Conservation (phyloP, 129 eudicot genomes). For the Pseudognaphalium luteoalbum region DNA sequence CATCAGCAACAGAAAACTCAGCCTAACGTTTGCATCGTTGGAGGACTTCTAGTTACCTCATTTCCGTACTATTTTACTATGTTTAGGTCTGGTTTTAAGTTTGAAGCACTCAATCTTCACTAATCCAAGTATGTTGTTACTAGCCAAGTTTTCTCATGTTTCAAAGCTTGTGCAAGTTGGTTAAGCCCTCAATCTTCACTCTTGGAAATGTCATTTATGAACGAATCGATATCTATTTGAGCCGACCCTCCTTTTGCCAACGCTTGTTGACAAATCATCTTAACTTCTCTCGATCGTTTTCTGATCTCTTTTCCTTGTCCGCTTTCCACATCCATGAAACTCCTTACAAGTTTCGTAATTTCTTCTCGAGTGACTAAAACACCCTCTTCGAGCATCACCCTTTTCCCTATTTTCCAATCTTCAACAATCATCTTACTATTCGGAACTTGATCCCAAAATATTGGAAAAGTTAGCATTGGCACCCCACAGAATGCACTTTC, state of each 20-base stretch:
- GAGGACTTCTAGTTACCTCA: too few relatives aligned
- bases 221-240: conserved; percentile 38
- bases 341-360: conserved; percentile 33
- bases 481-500: conserved; percentile 59
- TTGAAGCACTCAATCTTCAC: too few relatives aligned
- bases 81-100: too few relatives aligned
- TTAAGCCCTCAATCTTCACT: not conserved
- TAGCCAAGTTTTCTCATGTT: too few relatives aligned
- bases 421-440: conserved; percentile 62
- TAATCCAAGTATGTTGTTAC: too few relatives aligned
- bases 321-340: conserved; percentile 57
- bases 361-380: conserved; percentile 45
- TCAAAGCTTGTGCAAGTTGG: too few relatives aligned
- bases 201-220: conserved; percentile 41
- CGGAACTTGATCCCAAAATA: conserved; percentile 60
- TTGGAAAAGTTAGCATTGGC: conserved; percentile 64
- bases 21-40: too few relatives aligned
- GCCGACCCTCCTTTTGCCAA: conserved; percentile 50
- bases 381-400: conserved; percentile 14
- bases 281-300: conserved; percentile 42
- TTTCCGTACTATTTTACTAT: too few relatives aligned
- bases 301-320: conserved; percentile 51
- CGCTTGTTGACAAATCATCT: conserved; percentile 38
- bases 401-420: conserved; percentile 70
- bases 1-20: too few relatives aligned